Conservation (phyloP, 2,329 filamentous ascomycete species). For the Chaetomium globosum region DNA sequence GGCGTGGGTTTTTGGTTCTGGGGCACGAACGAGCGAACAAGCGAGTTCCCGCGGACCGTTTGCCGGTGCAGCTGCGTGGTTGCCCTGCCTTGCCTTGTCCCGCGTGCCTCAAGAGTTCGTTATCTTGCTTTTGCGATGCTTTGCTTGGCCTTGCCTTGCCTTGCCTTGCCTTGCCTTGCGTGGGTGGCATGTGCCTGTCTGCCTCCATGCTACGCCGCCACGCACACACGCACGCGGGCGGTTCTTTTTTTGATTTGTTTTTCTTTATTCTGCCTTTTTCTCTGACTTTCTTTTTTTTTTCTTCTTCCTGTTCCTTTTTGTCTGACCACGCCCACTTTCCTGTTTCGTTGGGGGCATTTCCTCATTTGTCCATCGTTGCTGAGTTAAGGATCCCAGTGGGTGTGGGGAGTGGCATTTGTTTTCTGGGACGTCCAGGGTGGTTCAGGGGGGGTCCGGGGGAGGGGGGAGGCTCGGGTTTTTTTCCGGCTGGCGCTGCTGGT, state of each 20-base stretch:
- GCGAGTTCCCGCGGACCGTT: background rate
- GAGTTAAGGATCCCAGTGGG: background rate
- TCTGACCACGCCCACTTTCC: conserved; percentile 4
- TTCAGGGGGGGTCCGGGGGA: background rate
- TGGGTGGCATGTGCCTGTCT: background rate
- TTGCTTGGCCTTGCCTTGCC: no score
- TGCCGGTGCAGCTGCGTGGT: no score
- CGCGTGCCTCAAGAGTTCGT: no score
- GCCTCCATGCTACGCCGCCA: background rate
- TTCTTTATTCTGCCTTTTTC: background rate
- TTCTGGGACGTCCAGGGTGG: conserved; percentile 11
- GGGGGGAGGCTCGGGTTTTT: background rate
- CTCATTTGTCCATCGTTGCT: background rate
- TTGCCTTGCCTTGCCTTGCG: no score
- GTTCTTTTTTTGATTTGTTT: background rate
- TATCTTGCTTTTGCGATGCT: no score
- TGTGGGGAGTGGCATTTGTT: conserved; percentile 12
- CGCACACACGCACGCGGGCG: background rate
- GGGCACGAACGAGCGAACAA: conserved; percentile 3
- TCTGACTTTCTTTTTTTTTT: background rate
- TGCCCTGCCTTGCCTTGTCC: no score
- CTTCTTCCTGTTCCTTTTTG: background rate
- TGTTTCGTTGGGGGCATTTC: background rate
- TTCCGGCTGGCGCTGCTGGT: background rate
- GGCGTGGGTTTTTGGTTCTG: conserved; percentile 15